phyloP scores from a whole-genome alignment of 208 protist genomes.

The Leishmania martiniquensis region DNA sequence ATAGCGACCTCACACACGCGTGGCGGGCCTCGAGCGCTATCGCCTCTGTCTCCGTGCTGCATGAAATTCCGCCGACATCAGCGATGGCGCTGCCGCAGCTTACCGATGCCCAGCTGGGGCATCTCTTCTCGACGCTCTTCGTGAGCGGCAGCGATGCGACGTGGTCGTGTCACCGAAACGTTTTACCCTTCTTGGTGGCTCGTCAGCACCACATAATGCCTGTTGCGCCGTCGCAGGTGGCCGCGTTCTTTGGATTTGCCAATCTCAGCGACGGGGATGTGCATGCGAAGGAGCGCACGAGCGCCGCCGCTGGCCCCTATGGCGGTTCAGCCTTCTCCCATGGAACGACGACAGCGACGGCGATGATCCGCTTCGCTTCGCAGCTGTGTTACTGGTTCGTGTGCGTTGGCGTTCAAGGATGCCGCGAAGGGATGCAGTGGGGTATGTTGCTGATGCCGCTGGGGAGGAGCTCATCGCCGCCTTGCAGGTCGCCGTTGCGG shows the following conservation, averaged over 20 bases:
- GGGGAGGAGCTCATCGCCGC: neutral
- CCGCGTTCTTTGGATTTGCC: conserved; percentile 6
- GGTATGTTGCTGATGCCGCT: neutral
- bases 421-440: conserved; percentile 6
- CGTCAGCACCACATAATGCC: conserved; percentile 11
- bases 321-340: neutral
- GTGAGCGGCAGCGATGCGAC: neutral
- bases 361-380: conserved; percentile 13
- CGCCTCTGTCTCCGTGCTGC: neutral
- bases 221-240: neutral
- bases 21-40: neutral
- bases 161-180: conserved; percentile 17
- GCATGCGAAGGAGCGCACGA: neutral
- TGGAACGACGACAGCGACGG: neutral
- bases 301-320: neutral
- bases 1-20: neutral
- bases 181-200: conserved; percentile 20
- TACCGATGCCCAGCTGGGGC: conserved; percentile 1
- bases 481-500: neutral
- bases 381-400: conserved; percentile 23
- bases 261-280: neutral
- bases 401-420: conserved; percentile 11
- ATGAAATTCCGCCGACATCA: neutral
- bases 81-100: conserved; percentile 7
- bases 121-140: conserved; percentile 10